Evolutionary conservation across 2,329 filamentous ascomycete species (phyloP).

Genomic region (Pseudogymnoascus sp.): DNA sequence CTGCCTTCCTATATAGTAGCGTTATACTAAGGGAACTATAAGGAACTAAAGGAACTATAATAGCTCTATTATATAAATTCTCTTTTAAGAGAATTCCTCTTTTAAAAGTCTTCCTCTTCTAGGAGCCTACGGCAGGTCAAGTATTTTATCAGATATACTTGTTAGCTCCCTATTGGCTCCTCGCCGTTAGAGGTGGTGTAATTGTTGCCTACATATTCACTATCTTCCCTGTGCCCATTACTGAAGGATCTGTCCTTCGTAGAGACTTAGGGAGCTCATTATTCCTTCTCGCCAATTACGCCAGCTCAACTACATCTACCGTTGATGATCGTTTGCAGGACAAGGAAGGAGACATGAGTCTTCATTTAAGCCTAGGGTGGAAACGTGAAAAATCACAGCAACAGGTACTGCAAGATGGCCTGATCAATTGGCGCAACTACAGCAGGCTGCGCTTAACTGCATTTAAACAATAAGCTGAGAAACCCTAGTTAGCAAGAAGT

Average conservation of each 20-base stretch:
- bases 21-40: no score
- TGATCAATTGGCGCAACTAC: no score
- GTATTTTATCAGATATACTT: conserved; percentile 59
- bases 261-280: conserved; percentile 58
- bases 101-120: no score
- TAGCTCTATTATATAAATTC: no score
- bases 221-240: conserved; percentile 63
- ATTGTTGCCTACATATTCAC: conserved; percentile 68
- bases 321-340: conserved; percentile 37
- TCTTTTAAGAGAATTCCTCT: no score
- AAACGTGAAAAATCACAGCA: conserved; percentile 24
- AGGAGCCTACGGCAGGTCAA: conserved; percentile 59
- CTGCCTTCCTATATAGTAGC: no score
- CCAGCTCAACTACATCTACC: conserved; percentile 62
- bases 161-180: conserved; percentile 62
- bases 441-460: no score
- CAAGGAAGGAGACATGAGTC: conserved; percentile 39
- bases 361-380: conserved; percentile 8
- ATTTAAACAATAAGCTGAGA: no score
- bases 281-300: conserved; percentile 66
- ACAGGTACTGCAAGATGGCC: conserved; percentile 49
- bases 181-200: conserved; percentile 56
- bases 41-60: no score
- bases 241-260: conserved; percentile 60
- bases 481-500: no score